Conservation (phyloP, 1,139 yeast genomes). For the Pichiaceae sp. region DNA sequence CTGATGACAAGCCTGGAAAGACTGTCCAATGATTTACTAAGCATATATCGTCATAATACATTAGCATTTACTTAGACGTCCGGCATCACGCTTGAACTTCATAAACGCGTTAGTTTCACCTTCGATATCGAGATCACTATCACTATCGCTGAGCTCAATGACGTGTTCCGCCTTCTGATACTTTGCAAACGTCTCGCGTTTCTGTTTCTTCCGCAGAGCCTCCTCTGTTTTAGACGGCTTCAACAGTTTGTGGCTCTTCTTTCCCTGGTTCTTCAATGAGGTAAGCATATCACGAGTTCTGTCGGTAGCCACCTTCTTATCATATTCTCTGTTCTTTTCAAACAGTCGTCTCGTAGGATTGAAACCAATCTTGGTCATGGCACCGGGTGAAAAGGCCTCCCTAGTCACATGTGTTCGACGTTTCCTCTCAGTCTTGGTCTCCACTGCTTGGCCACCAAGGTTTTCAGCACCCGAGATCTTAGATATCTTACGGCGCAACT, state of each 20-base stretch:
- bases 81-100: neutral
- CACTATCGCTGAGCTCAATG: conserved; percentile 1
- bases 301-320: conserved; percentile 1
- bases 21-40: no score
- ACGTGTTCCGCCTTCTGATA: neutral
- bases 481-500: conserved; percentile 11
- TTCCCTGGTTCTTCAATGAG: conserved; percentile 10
- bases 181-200: neutral
- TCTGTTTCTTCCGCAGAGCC: neutral
- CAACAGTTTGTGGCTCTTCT: conserved; percentile 10
- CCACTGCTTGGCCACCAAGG: conserved; percentile 8
- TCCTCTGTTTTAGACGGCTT: conserved; percentile 9
- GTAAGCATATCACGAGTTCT: conserved; percentile 7
- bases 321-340: conserved; percentile 3
- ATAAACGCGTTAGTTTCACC: neutral
- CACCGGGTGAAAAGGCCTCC: conserved; percentile 13
- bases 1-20: neutral
- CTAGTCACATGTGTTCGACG: conserved; percentile 6
- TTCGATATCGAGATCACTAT: neutral
- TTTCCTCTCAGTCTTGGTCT: conserved; percentile 6
- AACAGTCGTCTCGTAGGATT: conserved; percentile 18
- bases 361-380: conserved; percentile 18
- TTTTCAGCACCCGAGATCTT: conserved; percentile 10
- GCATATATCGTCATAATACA: no score
- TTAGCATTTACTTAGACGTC: no score